Conservation (phyloP, 2,329 filamentous ascomycete species). For the Sclerotinia sclerotiorum region DNA sequence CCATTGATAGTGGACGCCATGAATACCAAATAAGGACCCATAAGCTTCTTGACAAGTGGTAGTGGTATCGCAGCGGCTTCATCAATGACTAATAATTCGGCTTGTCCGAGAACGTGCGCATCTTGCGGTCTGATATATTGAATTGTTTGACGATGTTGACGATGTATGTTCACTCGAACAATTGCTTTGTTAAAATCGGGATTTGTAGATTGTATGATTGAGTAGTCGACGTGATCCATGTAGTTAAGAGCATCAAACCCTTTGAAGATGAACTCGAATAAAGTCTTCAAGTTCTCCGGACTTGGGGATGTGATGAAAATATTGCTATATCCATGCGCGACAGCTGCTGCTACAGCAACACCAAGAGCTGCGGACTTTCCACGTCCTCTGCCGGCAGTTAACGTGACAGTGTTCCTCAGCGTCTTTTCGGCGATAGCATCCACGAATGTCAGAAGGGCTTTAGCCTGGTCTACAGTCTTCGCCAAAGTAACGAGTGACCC, state of each 20-base stretch:
- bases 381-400: constrained; percentile 90
- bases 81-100: constrained; percentile 93
- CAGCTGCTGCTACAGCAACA: constrained; percentile 87
- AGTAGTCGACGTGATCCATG: constrained; percentile 93
- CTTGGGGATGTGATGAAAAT: constrained; percentile 98
- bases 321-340: constrained; percentile 97
- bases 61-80: constrained; percentile 96
- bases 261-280: constrained; percentile 98
- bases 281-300: constrained; percentile 95
- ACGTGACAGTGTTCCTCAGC: constrained; percentile 83
- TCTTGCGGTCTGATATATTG: constrained; percentile 98
- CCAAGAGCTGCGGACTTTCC: constrained; percentile 97
- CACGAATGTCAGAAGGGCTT: constrained; percentile 93
- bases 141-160: constrained; percentile 94
- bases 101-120: constrained; percentile 90
- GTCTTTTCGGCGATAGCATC: constrained; percentile 97
- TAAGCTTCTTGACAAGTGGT: constrained; percentile 86
- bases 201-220: constrained; percentile 96
- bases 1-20: constrained; percentile 99
- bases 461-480: constrained; percentile 91
- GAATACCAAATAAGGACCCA: constrained; percentile 96
- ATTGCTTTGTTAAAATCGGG: constrained; percentile 99
- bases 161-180: constrained; percentile 92
- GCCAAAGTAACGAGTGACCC: constrained; percentile 82
- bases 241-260: constrained; percentile 95